Conservation (phyloP, 106 monocot species). For the Acanthochlamys bracteata region DNA sequence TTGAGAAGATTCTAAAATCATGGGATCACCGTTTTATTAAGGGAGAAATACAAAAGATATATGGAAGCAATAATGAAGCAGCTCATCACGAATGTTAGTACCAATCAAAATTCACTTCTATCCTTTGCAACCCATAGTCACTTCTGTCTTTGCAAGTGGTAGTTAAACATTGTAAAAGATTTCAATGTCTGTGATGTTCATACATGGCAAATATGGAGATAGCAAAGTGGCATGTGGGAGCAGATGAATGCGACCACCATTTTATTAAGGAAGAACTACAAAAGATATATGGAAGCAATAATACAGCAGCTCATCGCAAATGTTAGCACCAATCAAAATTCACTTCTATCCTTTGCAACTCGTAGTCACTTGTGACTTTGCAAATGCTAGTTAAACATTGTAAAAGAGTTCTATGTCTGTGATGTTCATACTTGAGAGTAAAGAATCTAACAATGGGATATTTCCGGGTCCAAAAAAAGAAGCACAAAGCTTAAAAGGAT, state of each 20-base stretch:
- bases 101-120: not conserved
- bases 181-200: too few relatives aligned
- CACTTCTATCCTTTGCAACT: not conserved
- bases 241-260: conserved; percentile 71
- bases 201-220: conserved; percentile 31
- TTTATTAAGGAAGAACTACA: conserved; percentile 74
- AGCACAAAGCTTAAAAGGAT: conserved; percentile 71
- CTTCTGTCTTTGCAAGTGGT: not conserved
- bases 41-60: conserved; percentile 87
- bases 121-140: too few relatives aligned
- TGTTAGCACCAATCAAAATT: conserved; percentile 32
- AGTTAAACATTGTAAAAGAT: too few relatives aligned
- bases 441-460: too few relatives aligned
- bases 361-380: too few relatives aligned
- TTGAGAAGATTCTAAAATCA: conserved; percentile 57
- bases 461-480: conserved; percentile 51
- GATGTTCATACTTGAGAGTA: not conserved
- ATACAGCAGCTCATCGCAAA: conserved; percentile 73
- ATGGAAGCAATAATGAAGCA: conserved; percentile 79
- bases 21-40: conserved; percentile 69
- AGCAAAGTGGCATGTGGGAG: conserved; percentile 48
- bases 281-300: conserved; percentile 78
- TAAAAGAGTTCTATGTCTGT: not conserved
- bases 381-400: not conserved
- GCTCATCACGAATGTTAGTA: conserved; percentile 68